Conservation (phyloP, 208 protist species). For the Endotrypanum monterogeii region DNA sequence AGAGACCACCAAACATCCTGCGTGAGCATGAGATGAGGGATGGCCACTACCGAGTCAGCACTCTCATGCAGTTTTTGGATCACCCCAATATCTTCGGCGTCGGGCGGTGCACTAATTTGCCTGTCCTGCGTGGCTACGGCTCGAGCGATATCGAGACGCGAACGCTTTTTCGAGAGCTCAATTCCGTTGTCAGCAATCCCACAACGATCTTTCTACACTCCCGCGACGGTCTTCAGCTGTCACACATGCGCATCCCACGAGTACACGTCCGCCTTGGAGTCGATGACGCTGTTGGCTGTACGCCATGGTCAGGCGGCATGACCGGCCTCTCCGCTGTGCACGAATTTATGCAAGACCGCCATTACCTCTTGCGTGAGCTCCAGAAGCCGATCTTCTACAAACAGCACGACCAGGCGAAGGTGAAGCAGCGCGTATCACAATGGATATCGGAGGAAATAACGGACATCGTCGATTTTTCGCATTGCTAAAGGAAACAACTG, state of each 20-base stretch:
- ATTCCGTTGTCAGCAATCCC: constrained; percentile 71
- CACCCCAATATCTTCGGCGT: constrained; percentile 76
- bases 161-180: constrained; percentile 76
- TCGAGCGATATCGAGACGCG: constrained; percentile 75
- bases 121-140: constrained; percentile 62
- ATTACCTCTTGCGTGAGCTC: constrained; percentile 79
- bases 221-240: constrained; percentile 53
- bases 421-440: constrained; percentile 62
- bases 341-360: constrained; percentile 84
- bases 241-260: constrained; percentile 67
- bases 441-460: constrained; percentile 76
- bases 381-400: constrained; percentile 83
- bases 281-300: constrained; percentile 74
- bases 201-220: constrained; percentile 66
- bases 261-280: constrained; percentile 73
- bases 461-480: constrained; percentile 80
- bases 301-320: constrained; percentile 81
- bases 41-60: constrained; percentile 85
- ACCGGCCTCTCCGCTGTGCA: constrained; percentile 61
- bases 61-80: constrained; percentile 81
- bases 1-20: constrained; percentile 49
- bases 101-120: constrained; percentile 80
- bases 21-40: constrained; percentile 66
- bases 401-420: constrained; percentile 76
- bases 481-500: constrained; percentile 41